phyloP scores from a whole-genome alignment of 192 early-diverging fungal genomes.

The Neocallimastix lanati region DNA sequence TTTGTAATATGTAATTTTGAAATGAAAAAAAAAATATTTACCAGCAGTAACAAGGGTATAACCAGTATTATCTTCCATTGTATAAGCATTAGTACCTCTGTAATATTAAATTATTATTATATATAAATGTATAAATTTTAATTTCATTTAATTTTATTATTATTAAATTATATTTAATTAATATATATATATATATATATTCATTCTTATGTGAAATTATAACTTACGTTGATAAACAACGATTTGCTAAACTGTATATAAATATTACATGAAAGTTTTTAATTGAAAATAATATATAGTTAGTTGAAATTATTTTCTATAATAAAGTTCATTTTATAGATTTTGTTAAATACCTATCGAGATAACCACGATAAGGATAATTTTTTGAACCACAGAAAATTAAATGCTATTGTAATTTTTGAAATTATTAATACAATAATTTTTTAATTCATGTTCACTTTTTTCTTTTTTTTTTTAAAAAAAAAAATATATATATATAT shows the following conservation, averaged over 20 bases:
- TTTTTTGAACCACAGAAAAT: constrained; percentile 62
- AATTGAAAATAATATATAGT: background rate
- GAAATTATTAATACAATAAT: too few species aligned
- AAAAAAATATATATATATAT: too few species aligned
- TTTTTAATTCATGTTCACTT: too few species aligned
- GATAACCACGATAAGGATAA: constrained; percentile 46
- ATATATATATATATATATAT: constrained; percentile 49
- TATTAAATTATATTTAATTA: too few species aligned
- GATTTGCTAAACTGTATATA: constrained; percentile 22
- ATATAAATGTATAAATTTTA: background rate
- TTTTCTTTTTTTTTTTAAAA: too few species aligned
- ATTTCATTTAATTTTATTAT: too few species aligned
- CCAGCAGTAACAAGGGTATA: constrained; percentile 42
- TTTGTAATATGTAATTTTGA: too few species aligned
- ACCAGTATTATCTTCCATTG: constrained; percentile 37
- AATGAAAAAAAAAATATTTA: background rate
- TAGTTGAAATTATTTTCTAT: too few species aligned
- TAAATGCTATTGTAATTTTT: constrained; percentile 38
- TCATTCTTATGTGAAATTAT: constrained; percentile 25
- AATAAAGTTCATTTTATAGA: too few species aligned
- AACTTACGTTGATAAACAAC: constrained; percentile 34
- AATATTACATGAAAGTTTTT: background rate
- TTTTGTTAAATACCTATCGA: constrained; percentile 21
- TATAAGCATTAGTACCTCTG: constrained; percentile 13
- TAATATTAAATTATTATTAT: background rate